A percentile compares a stretch with the other conserved stretches of the same genome.
These are phyloP conservation scores for Acer negundo DNA, from an alignment of 345 rosid species.

Conservation along the genomic window DNA sequence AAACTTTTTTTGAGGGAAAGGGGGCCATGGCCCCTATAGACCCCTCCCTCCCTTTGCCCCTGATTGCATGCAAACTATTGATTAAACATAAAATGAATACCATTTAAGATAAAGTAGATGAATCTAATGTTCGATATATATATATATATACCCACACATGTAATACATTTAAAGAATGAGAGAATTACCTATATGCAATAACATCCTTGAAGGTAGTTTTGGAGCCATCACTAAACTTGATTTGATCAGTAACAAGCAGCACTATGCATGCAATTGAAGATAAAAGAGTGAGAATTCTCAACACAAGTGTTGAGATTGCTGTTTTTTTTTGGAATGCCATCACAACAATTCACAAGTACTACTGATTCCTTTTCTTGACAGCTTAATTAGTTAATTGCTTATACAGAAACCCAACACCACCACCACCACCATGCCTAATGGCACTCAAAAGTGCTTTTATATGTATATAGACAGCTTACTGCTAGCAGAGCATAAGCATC, in stretches of 20 bases:
- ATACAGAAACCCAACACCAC: background rate
- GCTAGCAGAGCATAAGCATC: background rate
- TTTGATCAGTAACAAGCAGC: constrained; percentile 19
- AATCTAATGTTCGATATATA: too few relatives aligned
- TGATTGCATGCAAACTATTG: too few relatives aligned
- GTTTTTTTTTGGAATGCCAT: constrained; percentile 10
- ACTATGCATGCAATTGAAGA: constrained; percentile 20
- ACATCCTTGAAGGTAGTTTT: constrained; percentile 37
- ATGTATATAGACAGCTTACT: background rate
- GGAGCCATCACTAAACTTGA: constrained; percentile 15
- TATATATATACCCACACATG: background rate
- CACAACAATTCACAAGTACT: background rate
- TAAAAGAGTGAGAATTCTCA: constrained; percentile 35
- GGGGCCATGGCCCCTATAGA: too few relatives aligned
- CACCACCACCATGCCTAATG: too few relatives aligned
- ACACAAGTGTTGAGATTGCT: constrained; percentile 24
- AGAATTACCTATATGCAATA: constrained; percentile 27
- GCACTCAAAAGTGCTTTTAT: background rate
- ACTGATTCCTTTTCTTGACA: too few relatives aligned
- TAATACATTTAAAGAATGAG: background rate
- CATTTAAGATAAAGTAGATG: too few relatives aligned
- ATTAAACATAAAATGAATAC: too few relatives aligned
- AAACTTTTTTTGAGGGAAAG: too few relatives aligned
- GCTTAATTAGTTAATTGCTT: background rate
- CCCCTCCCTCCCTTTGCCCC: too few relatives aligned